These are phyloP conservation scores for Tricharina praecox DNA, from an alignment of 495 filamentous ascomycete species.

Conservation along the genomic window DNA sequence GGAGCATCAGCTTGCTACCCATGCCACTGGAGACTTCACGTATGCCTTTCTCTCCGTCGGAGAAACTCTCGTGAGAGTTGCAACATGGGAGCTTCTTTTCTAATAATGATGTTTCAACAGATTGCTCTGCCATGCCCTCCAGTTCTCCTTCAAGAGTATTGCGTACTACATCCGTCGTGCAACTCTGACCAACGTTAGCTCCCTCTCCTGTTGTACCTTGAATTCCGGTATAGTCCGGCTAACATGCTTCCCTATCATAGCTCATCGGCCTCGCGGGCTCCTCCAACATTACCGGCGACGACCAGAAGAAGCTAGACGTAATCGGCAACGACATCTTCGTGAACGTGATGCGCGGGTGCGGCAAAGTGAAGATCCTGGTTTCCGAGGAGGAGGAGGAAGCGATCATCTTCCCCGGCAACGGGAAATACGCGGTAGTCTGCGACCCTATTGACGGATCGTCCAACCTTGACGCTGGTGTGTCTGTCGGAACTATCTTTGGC, in stretches of 20 bases:
- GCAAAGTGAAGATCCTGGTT: slow-evolving; percentile 74
- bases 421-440: slow-evolving; percentile 88
- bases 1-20: slow-evolving; percentile 57
- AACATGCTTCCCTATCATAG: slow-evolving; percentile 7
- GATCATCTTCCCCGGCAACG: slow-evolving; percentile 72
- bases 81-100: background rate
- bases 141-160: slow-evolving; percentile 99
- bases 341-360: slow-evolving; percentile 76
- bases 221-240: background rate
- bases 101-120: slow-evolving; percentile 31
- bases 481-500: slow-evolving; percentile 94
- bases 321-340: slow-evolving; percentile 98
- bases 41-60: slow-evolving; percentile 30
- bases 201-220: background rate
- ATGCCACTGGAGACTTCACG: slow-evolving; percentile 95
- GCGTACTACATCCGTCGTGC: slow-evolving; percentile 95
- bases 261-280: slow-evolving; percentile 87
- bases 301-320: slow-evolving; percentile 98
- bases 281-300: slow-evolving; percentile 87
- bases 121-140: slow-evolving; percentile 88
- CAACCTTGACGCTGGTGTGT: slow-evolving; percentile 94
- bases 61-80: too few relatives aligned
- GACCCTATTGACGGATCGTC: slow-evolving; percentile 96
- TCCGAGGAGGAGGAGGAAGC: slow-evolving; percentile 92
- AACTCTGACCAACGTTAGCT: slow-evolving; percentile 65